These are phyloP conservation scores for Cladosporium phlei DNA, from an alignment of 2,329 filamentous ascomycete species.

Conservation along the genomic window DNA sequence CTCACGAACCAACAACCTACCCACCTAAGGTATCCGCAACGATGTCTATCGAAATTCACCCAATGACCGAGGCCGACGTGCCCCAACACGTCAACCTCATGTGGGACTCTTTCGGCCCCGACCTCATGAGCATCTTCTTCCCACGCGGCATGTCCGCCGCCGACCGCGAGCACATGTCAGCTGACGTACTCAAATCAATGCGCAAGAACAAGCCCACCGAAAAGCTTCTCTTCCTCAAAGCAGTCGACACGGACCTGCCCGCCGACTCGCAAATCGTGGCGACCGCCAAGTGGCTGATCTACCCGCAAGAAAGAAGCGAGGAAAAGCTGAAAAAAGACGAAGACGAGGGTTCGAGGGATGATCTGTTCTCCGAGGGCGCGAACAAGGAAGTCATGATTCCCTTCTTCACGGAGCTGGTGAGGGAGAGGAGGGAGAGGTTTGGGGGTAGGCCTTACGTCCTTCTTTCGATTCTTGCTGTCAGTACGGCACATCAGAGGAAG, in stretches of 20 bases:
- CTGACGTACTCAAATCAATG: constrained; percentile 10
- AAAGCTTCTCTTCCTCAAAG: constrained; percentile 21
- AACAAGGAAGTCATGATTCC: constrained; percentile 19
- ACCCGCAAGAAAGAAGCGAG: constrained; percentile 22
- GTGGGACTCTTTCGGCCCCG: constrained; percentile 24
- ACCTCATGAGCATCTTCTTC: constrained; percentile 28
- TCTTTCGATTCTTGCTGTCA: constrained; percentile 32
- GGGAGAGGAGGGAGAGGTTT: constrained; percentile 22
- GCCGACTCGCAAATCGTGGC: constrained; percentile 24
- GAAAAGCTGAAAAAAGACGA: constrained; percentile 25
- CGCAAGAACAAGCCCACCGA: constrained; percentile 9
- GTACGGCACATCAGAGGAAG: constrained; percentile 37
- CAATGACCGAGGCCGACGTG: constrained; percentile 24
- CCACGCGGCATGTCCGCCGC: constrained; percentile 24
- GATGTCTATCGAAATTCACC: constrained; percentile 28
- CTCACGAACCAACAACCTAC: not conserved
- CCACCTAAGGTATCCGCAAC: constrained; percentile 5
- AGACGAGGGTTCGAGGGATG: constrained; percentile 16
- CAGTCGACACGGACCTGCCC: constrained; percentile 27
- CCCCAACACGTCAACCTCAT: constrained; percentile 22
- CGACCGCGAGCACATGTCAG: constrained; percentile 14
- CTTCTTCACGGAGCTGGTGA: constrained; percentile 18
- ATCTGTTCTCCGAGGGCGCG: constrained; percentile 16
- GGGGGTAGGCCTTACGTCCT: constrained; percentile 25
- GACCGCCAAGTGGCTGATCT: constrained; percentile 30